phyloP scores from a whole-genome alignment of 2,329 filamentous ascomycete species.

The Sphaceloma murrayae region DNA sequence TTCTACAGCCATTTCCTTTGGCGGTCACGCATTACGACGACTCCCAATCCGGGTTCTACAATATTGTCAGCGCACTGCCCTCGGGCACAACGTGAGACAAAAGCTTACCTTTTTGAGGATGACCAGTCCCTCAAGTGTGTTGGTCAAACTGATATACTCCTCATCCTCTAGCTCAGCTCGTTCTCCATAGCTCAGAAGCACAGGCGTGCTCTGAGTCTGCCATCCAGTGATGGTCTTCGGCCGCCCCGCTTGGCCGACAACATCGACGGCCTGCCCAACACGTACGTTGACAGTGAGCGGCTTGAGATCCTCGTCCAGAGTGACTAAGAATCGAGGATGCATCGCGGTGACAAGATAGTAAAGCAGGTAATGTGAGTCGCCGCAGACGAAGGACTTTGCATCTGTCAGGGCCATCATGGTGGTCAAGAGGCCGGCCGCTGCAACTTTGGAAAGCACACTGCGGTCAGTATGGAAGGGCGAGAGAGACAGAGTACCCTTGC shows the following conservation, averaged over 20 bases:
- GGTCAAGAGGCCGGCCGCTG: conserved; percentile 77
- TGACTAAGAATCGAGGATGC: conserved; percentile 93
- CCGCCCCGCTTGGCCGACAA: conserved; percentile 90
- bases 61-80: background rate
- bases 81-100: background rate
- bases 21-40: background rate
- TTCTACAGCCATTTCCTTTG: too few species aligned
- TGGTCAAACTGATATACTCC: conserved; percentile 87
- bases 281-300: conserved; percentile 92
- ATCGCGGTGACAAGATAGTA: conserved; percentile 97
- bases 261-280: conserved; percentile 94
- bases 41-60: conserved; percentile 39
- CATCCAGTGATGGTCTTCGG: conserved; percentile 99
- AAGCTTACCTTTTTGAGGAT: conserved; percentile 85
- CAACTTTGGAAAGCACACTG: conserved; percentile 85
- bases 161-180: conserved; percentile 95
- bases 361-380: conserved; percentile 77
- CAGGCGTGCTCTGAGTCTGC: conserved; percentile 99
- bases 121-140: conserved; percentile 84
- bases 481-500: conserved; percentile 90
- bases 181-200: conserved; percentile 88
- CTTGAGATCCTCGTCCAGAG: conserved; percentile 86
- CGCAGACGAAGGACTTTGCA: conserved; percentile 72
- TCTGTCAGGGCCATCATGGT: conserved; percentile 92
- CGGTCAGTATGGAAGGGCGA: conserved; percentile 99